A percentile compares a stretch with the other conserved stretches of the same genome.
Conservation (phyloP, 2,329 filamentous ascomycete species). For the Colletotrichum sp. region DNA sequence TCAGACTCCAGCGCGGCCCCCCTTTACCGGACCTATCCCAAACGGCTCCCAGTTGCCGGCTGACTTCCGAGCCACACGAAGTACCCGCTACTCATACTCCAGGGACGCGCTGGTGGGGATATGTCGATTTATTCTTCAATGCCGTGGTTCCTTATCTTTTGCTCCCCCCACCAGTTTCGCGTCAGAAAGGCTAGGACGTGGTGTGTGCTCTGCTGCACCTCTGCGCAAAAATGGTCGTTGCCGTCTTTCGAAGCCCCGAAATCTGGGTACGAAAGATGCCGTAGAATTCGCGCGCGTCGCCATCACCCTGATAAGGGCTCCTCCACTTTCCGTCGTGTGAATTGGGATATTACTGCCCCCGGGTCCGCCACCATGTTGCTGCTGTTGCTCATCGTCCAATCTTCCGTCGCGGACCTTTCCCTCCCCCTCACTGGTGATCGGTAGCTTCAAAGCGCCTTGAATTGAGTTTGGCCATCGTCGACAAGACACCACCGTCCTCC, state of each 20-base stretch:
- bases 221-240: background rate
- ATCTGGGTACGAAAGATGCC: background rate
- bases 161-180: slow-evolving; percentile 19
- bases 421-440: background rate
- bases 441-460: slow-evolving; percentile 6
- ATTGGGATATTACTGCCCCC: slow-evolving; percentile 14
- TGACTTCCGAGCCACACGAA: slow-evolving; percentile 16
- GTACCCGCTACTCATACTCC: background rate
- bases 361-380: background rate
- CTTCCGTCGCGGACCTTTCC: background rate
- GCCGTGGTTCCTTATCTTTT: slow-evolving; percentile 10
- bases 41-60: slow-evolving; percentile 6
- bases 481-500: background rate
- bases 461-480: background rate
- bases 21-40: slow-evolving; percentile 6
- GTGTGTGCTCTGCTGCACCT: slow-evolving; percentile 7
- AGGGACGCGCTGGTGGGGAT: slow-evolving; percentile 12
- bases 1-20: slow-evolving; percentile 9
- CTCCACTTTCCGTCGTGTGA: slow-evolving; percentile 19
- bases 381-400: background rate
- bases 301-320: slow-evolving; percentile 15
- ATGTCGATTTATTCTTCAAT: slow-evolving; percentile 1
- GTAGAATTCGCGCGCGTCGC: background rate
- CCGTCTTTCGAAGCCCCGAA: background rate
- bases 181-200: background rate